phyloP scores from a whole-genome alignment of 352 stramenopile genomes.

The Aphanomyces invadans region DNA sequence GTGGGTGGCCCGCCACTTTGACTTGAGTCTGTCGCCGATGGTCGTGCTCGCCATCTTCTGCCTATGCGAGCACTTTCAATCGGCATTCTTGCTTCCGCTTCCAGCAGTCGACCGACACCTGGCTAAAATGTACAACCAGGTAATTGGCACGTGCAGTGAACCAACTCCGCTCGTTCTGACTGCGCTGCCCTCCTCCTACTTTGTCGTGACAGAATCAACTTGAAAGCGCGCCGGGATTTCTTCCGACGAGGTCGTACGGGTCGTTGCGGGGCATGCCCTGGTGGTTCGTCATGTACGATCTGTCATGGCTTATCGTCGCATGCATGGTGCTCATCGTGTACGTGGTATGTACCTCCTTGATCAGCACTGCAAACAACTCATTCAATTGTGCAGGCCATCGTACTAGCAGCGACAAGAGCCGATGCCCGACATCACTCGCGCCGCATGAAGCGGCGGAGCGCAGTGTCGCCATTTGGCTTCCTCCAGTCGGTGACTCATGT shows the following conservation, averaged over 20 bases:
- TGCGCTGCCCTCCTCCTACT: too few species aligned
- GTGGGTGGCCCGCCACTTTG: background rate
- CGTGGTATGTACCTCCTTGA: background rate
- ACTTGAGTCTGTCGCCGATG: background rate
- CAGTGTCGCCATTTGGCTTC: background rate
- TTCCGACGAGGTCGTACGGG: background rate
- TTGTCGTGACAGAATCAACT: too few species aligned
- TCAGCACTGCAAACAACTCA: background rate
- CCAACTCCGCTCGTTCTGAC: too few species aligned
- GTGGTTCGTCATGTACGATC: background rate
- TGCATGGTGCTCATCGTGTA: background rate
- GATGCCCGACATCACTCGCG: background rate
- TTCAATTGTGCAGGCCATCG: background rate
- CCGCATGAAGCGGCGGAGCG: background rate
- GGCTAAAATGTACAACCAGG: background rate
- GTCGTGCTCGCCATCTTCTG: background rate
- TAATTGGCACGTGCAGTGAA: too few species aligned
- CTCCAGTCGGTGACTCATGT: background rate
- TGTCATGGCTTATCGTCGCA: background rate
- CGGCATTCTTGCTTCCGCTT: background rate
- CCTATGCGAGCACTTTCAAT: background rate
- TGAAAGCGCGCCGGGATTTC: too few species aligned
- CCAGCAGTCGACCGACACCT: background rate
- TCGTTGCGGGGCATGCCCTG: background rate
- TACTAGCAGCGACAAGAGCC: background rate